These are phyloP conservation scores for Termitomyces heimii DNA, from an alignment of 768 basidiomycete species.

Conservation along the genomic window DNA sequence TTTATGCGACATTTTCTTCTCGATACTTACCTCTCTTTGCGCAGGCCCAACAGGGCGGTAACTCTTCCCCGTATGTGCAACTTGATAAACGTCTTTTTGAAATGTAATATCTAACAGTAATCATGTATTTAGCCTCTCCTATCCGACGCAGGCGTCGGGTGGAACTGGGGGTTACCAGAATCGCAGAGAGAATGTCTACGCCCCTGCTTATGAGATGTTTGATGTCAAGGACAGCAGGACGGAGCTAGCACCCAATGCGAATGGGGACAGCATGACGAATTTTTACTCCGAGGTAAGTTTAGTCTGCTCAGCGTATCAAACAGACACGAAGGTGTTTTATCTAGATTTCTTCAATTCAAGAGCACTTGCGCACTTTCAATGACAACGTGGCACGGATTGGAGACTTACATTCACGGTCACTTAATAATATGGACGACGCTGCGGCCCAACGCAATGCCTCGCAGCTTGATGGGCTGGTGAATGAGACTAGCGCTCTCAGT, in stretches of 20 bases:
- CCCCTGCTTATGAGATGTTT: conserved; percentile 64
- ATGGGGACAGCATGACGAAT: conserved; percentile 52
- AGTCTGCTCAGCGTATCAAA: background rate
- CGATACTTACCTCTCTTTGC: conserved; percentile 1
- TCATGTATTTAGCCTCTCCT: conserved; percentile 43
- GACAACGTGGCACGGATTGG: conserved; percentile 63
- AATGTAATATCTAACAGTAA: conserved; percentile 7
- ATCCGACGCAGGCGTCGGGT: conserved; percentile 62
- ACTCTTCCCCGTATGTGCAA: conserved; percentile 38
- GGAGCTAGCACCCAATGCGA: conserved; percentile 34
- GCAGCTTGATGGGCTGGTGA: conserved; percentile 63
- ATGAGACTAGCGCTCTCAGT: conserved; percentile 68
- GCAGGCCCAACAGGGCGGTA: conserved; percentile 65
- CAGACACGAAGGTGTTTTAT: background rate
- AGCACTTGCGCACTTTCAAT: conserved; percentile 60
- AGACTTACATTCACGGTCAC: conserved; percentile 67
- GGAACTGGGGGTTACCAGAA: conserved; percentile 38
- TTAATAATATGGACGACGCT: conserved; percentile 72
- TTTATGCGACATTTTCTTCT: background rate
- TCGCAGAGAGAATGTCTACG: conserved; percentile 58
- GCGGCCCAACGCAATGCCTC: conserved; percentile 54
- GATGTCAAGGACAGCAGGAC: conserved; percentile 57
- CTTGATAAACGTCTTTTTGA: background rate
- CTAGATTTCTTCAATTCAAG: conserved; percentile 77
- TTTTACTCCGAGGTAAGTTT: conserved; percentile 60